Conservation (phyloP, 2,329 filamentous ascomycete genomes). For the Tolypocladium ophioglossoides region DNA sequence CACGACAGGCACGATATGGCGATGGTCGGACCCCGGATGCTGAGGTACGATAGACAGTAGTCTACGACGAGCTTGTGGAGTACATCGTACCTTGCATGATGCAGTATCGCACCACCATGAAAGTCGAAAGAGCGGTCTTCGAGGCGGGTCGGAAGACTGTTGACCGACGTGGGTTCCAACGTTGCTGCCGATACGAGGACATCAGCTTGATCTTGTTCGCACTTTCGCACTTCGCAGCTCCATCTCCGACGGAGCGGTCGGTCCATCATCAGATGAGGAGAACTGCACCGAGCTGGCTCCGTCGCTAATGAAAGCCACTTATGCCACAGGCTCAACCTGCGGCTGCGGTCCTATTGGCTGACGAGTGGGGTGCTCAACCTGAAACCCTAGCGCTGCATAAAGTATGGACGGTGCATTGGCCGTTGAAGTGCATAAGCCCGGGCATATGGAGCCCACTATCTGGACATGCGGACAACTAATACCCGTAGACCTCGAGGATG, state of each 20-base stretch:
- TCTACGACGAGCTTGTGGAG: not conserved
- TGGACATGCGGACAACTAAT: not conserved
- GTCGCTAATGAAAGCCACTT: constrained; percentile 5
- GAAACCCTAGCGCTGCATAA: constrained; percentile 27
- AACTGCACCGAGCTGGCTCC: not conserved
- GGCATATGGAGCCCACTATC: not conserved
- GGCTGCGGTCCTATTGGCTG: constrained; percentile 20
- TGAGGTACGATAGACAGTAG: too few relatives aligned
- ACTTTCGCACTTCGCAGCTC: not conserved
- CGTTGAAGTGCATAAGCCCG: not conserved
- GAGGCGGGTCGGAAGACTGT: not conserved
- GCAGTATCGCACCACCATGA: not conserved
- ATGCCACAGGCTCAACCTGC: constrained; percentile 8
- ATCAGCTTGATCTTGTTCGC: not conserved
- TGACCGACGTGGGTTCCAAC: not conserved
- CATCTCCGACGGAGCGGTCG: not conserved
- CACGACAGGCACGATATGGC: too few relatives aligned
- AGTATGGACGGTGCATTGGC: constrained; percentile 9
- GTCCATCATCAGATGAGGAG: constrained; percentile 1
- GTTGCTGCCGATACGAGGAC: not conserved
- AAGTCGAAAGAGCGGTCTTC: not conserved
- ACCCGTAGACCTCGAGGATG: not conserved
- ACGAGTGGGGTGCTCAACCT: constrained; percentile 11
- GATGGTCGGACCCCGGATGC: not conserved
- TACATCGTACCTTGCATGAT: not conserved